Base-by-base conservation (phyloP, 164 flowering plant species). In the Vitis cinerea region DNA sequence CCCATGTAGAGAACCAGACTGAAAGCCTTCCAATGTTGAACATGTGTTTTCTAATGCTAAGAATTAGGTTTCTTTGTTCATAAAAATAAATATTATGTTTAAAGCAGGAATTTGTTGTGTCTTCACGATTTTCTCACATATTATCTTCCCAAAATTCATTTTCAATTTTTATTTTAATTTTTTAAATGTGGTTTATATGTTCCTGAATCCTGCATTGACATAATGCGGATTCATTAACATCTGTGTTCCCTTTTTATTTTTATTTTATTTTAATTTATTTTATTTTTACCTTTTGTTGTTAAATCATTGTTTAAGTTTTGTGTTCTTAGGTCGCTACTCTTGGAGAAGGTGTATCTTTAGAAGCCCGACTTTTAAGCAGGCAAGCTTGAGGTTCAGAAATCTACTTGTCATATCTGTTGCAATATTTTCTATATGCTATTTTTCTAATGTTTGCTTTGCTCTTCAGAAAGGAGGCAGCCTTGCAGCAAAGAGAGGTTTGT, bases 311-410 rank as follows among this genome's bases (percentile, higher is more conserved):
- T 59, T 17, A 59, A 17, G 14, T 59, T 17, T 68, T 56, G 16
- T 63, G 23, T 59, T 62, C 59, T 16, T 67, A 91, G 98, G 86
- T 91, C 80, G 92, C 94, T 68, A 72, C 75, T 78, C 83, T 90
- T 69, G 98, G 96, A 72, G 98, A 94, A 78, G 97, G 97, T 61
- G 91, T 88, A 12, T 86, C 96, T 27, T 61, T 90, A 63, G 96
- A 91, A 75, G 90, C 97, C 60, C 88, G 91, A 14, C 87, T 89
- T 53, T 66, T 94, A 73, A 91, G 84, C 93, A 91, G 94, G 98
- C 77, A 82, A 86, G 83, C 64, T 44, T 60, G 16, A 37, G 9
- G 29, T 67, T 62, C 59, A 66, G 10, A 58, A 50, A 49, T 51
- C 17, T 60, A 57, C 56, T 2, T 72, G 12, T 64, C 2, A 27